These are phyloP conservation scores for Camellia oleifera DNA, from an alignment of 179 eudicot species.

Conservation along the genomic window DNA sequence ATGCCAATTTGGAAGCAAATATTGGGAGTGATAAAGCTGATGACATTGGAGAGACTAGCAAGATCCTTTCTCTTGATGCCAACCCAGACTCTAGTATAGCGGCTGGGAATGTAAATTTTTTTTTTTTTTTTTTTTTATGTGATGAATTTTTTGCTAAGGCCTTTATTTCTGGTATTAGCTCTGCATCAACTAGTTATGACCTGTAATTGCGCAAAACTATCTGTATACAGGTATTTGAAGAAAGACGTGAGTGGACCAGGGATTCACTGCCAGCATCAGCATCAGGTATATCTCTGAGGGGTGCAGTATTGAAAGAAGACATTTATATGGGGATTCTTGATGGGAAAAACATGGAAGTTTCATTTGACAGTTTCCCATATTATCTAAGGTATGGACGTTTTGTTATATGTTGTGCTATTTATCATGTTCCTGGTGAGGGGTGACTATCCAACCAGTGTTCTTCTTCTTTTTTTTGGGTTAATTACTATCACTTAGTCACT, in stretches of 20 bases:
- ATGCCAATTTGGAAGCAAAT: constrained; percentile 68
- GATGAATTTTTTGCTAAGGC: constrained; percentile 17
- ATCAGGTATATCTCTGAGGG: constrained; percentile 55
- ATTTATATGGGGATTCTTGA: constrained; percentile 59
- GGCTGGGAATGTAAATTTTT: constrained; percentile 50
- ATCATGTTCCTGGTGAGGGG: neutral
- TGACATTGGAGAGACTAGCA: constrained; percentile 52
- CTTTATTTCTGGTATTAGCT: constrained; percentile 10
- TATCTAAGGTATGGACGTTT: constrained; percentile 60
- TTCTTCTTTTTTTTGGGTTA: neutral
- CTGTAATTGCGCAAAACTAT: constrained; percentile 12
- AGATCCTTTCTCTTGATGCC: constrained; percentile 48
- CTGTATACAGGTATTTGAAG: constrained; percentile 50
- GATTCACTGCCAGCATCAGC: constrained; percentile 58
- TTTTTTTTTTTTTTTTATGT: neutral
- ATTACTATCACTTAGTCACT: no score
- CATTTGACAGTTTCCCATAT: constrained; percentile 89
- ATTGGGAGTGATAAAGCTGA: constrained; percentile 51
- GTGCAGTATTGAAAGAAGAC: constrained; percentile 72
- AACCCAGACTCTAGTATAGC: constrained; percentile 49
- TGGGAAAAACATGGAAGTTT: constrained; percentile 63
- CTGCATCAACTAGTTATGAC: neutral
- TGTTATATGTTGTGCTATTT: neutral
- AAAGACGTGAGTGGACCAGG: constrained; percentile 54
- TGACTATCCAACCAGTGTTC: neutral